phyloP scores from a whole-genome alignment of 1,139 yeast genomes.

The Sporopachydermia cereana region DNA sequence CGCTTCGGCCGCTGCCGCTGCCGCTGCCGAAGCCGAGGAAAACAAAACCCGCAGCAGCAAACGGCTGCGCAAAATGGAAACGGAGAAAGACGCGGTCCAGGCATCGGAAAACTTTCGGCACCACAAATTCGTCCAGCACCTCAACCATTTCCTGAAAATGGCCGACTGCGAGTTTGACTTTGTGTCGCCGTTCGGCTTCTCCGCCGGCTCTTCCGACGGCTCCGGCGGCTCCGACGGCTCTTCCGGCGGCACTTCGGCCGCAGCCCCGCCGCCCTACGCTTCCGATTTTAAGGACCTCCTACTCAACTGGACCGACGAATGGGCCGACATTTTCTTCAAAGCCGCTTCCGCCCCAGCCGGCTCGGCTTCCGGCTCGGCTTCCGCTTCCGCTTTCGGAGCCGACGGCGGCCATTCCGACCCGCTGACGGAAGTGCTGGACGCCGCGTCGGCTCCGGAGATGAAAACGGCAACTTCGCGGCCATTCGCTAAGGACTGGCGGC shows the following conservation, averaged over 20 bases:
- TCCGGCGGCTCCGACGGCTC: no score
- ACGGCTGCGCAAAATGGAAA: constrained; percentile 20
- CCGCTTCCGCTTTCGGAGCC: no score
- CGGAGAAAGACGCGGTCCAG: constrained; percentile 25
- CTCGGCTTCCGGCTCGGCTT: neutral
- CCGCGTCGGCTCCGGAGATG: constrained; percentile 18
- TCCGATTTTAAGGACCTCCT: constrained; percentile 29
- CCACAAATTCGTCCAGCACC: constrained; percentile 20
- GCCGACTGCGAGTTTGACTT: constrained; percentile 15
- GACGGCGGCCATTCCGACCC: constrained; percentile 12
- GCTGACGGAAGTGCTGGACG: constrained; percentile 30
- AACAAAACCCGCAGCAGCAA: constrained; percentile 17
- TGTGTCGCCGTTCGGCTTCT: constrained; percentile 16
- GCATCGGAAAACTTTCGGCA: constrained; percentile 17
- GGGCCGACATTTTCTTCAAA: constrained; percentile 18
- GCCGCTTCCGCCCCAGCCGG: constrained; percentile 9
- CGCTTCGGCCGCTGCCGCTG: neutral
- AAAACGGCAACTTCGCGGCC: constrained; percentile 13
- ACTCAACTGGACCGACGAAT: constrained; percentile 32
- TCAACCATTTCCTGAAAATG: constrained; percentile 16
- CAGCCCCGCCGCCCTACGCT: constrained; percentile 15
- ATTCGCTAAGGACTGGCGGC: constrained; percentile 15
- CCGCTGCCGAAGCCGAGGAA: constrained; percentile 4
- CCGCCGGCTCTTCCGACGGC: constrained; percentile 14
- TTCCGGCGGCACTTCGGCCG: constrained; percentile 11